phyloP scores from a whole-genome alignment of 352 stramenopile genomes.

The Phytopythium boreale region DNA sequence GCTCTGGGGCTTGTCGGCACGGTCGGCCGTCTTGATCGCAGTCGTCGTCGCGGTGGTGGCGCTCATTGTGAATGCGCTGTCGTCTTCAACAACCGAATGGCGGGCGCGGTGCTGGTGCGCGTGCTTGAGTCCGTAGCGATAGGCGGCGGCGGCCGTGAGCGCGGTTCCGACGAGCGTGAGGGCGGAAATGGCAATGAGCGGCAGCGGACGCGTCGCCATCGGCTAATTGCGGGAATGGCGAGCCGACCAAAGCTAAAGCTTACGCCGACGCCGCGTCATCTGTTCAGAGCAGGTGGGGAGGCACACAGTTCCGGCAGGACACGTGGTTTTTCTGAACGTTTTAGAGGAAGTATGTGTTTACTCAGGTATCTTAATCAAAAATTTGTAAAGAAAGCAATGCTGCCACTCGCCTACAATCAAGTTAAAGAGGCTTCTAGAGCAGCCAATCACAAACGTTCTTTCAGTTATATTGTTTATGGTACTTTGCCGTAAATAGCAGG shows the following conservation, averaged over 20 bases:
- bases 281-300: neutral
- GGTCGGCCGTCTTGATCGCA: constrained; percentile 57
- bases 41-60: constrained; percentile 17
- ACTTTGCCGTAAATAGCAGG: neutral
- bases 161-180: constrained; percentile 35
- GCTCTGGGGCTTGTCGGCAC: constrained; percentile 13
- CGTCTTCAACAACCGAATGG: neutral
- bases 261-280: neutral
- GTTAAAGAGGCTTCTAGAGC: neutral
- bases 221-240: neutral
- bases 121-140: constrained; percentile 14
- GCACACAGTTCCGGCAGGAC: constrained; percentile 1
- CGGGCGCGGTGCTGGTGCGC: neutral
- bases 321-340: constrained; percentile 4
- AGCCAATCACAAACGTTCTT: neutral
- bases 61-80: neutral
- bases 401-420: neutral
- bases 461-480: neutral
- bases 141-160: constrained; percentile 24
- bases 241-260: neutral
- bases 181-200: constrained; percentile 10
- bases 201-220: constrained; percentile 1
- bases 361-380: neutral
- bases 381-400: neutral
- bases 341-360: neutral